Conservation (phyloP, 805 yeast genomes). For the Kodamaea laetipori region DNA sequence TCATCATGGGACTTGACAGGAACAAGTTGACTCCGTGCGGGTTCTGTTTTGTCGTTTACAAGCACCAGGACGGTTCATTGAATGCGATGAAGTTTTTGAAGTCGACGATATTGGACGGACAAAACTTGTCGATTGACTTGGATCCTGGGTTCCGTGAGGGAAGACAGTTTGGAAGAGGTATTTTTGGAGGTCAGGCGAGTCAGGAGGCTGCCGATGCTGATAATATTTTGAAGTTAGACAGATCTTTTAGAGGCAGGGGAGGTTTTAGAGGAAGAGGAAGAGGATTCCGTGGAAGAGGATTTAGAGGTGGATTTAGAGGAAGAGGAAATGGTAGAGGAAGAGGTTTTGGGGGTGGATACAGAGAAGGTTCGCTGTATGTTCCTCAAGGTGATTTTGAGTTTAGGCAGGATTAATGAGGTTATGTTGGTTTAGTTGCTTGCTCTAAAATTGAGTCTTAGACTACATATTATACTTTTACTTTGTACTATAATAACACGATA, state of each 20-base stretch:
- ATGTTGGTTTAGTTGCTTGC: too few species aligned
- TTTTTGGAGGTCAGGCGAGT: slow-evolving; percentile 86
- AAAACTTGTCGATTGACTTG: slow-evolving; percentile 78
- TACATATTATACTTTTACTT: too few species aligned
- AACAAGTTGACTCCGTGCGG: slow-evolving; percentile 94
- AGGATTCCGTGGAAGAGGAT: slow-evolving; percentile 43
- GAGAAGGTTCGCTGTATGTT: slow-evolving; percentile 2
- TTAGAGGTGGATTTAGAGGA: slow-evolving; percentile 32
- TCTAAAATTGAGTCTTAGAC: too few species aligned
- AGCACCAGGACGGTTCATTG: slow-evolving; percentile 66
- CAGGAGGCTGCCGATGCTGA: slow-evolving; percentile 52
- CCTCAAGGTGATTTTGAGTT: slow-evolving; percentile 6
- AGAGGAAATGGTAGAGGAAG: slow-evolving; percentile 24
- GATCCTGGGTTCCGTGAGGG: slow-evolving; percentile 98
- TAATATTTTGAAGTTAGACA: slow-evolving; percentile 9
- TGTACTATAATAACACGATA: slow-evolving; percentile 9
- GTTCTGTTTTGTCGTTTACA: slow-evolving; percentile 87
- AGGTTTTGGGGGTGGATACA: slow-evolving; percentile 19
- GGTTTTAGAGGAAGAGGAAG: slow-evolving; percentile 46
- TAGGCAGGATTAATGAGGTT: not conserved
- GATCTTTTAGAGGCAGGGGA: slow-evolving; percentile 20
- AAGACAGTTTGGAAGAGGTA: slow-evolving; percentile 92
- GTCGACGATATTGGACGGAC: slow-evolving; percentile 82
- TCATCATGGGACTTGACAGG: slow-evolving; percentile 94
- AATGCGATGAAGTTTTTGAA: slow-evolving; percentile 81